Evolutionary conservation across 2,329 filamentous ascomycete species (phyloP).

Genomic region (Sordariomycetes sp.): DNA sequence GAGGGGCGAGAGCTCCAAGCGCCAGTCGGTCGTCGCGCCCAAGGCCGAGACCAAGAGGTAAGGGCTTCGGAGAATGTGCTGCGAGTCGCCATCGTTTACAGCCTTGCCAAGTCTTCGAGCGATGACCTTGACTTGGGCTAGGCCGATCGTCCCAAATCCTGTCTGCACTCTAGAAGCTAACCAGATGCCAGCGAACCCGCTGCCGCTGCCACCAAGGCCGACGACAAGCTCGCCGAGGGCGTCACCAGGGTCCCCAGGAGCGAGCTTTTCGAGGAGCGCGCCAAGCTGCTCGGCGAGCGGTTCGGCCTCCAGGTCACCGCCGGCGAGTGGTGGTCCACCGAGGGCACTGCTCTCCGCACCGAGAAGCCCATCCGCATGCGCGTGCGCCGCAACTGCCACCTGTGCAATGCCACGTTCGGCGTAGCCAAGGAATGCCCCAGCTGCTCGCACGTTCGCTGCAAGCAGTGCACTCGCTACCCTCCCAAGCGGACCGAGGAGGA

Average conservation of each 20-base stretch:
- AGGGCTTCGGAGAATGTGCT: conserved; percentile 2
- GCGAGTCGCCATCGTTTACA: not conserved
- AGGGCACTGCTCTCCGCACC: conserved; percentile 46
- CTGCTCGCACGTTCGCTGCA: conserved; percentile 73
- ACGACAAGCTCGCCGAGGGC: conserved; percentile 10
- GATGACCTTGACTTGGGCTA: not conserved
- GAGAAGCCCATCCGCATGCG: conserved; percentile 70
- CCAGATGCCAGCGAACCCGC: not conserved
- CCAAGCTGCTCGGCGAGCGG: conserved; percentile 38
- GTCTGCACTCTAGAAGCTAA: not conserved
- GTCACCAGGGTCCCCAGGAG: conserved; percentile 15
- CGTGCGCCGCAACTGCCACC: conserved; percentile 68
- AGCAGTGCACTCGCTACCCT: conserved; percentile 65
- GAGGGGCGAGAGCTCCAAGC: conserved; percentile 22
- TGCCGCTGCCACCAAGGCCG: conserved; percentile 8
- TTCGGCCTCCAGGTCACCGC: conserved; percentile 43
- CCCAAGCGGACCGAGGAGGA: conserved; percentile 46
- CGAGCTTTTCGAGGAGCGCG: conserved; percentile 41
- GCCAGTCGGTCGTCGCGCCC: conserved; percentile 12
- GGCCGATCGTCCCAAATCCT: not conserved
- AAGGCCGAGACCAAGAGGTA: conserved; percentile 15
- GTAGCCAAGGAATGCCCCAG: conserved; percentile 58
- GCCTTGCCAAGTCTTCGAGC: not conserved
- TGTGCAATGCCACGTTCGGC: conserved; percentile 64
- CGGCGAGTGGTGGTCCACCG: conserved; percentile 35